phyloP scores from a whole-genome alignment of 2,329 filamentous ascomycete species.

The Gremmenia infestans region DNA sequence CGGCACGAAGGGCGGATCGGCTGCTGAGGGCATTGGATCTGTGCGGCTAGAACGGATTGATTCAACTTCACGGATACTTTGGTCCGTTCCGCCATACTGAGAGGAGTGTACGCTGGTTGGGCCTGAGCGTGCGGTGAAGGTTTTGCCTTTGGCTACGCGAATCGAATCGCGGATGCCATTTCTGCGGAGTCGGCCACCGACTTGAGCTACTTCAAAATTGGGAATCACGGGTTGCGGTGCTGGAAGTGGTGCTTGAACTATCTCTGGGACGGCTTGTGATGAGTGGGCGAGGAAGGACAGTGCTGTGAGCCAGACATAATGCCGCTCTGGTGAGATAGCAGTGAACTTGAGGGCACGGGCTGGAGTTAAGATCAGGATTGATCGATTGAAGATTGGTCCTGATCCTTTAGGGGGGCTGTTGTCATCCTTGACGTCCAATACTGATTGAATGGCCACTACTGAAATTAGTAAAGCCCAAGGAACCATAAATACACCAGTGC shows the following conservation, averaged over 20 bases:
- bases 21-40: constrained; percentile 37
- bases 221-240: constrained; percentile 44
- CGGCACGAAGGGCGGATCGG: constrained; percentile 67
- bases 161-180: constrained; percentile 79
- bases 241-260: constrained; percentile 53
- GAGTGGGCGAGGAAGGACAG: constrained; percentile 93
- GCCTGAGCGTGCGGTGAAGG: constrained; percentile 33
- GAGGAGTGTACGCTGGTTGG: constrained; percentile 34
- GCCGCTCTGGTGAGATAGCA: constrained; percentile 72
- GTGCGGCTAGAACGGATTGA: constrained; percentile 22
- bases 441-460: constrained; percentile 87
- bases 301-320: constrained; percentile 92
- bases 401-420: constrained; percentile 74
- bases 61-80: constrained; percentile 20
- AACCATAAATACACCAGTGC: constrained; percentile 1
- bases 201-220: constrained; percentile 39
- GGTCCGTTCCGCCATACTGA: constrained; percentile 16
- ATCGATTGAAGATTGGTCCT: constrained; percentile 71
- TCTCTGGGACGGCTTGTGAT: constrained; percentile 71
- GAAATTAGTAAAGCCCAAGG: constrained; percentile 27
- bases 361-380: constrained; percentile 90
- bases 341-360: constrained; percentile 95
- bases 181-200: constrained; percentile 29
- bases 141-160: constrained; percentile 71
- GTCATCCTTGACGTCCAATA: constrained; percentile 93